A percentile compares a stretch with the other conserved stretches of the same genome.
Evolutionary conservation across 306 rosid species (phyloP).

Genomic region (Lablab purpureus): DNA sequence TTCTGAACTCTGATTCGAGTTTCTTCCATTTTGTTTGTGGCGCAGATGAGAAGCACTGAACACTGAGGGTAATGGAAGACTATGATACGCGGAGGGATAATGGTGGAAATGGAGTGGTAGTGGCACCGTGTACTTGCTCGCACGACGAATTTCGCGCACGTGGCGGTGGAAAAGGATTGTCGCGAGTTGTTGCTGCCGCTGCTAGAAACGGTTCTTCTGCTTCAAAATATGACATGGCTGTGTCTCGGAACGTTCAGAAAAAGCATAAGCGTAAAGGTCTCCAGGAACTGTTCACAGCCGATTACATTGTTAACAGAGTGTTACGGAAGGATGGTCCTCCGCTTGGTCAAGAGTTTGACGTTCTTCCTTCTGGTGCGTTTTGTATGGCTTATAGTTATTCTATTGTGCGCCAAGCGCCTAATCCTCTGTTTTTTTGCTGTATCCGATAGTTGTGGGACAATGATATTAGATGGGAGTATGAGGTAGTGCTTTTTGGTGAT

Average conservation of each 20-base stretch:
- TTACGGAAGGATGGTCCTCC: constrained; percentile 76
- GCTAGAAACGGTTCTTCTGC: constrained; percentile 44
- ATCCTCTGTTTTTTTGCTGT: background rate
- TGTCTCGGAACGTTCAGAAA: constrained; percentile 41
- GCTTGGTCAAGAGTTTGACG: constrained; percentile 68
- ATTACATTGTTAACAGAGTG: constrained; percentile 56
- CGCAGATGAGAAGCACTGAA: constrained; percentile 74
- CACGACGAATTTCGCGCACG: constrained; percentile 6
- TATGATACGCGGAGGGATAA: constrained; percentile 56
- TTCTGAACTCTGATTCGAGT: constrained; percentile 2
- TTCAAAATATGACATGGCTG: constrained; percentile 37
- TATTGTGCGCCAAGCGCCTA: background rate
- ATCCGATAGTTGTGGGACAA: background rate
- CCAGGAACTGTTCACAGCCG: constrained; percentile 55
- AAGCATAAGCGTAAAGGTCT: constrained; percentile 42
- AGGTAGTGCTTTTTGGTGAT: background rate
- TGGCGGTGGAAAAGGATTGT: constrained; percentile 48
- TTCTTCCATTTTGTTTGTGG: background rate
- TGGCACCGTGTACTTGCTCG: constrained; percentile 14
- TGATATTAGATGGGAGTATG: background rate
- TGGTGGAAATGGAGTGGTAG: constrained; percentile 48
- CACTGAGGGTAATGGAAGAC: constrained; percentile 53
- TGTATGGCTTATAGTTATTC: constrained; percentile 36
- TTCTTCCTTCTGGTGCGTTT: constrained; percentile 59
- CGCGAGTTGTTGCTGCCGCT: constrained; percentile 40